Evolutionary conservation across 2,329 filamentous ascomycete genomes (phyloP), one percentile per base, ranked within the genome.

Genomic region (Ramichloridium luteum): DNA sequence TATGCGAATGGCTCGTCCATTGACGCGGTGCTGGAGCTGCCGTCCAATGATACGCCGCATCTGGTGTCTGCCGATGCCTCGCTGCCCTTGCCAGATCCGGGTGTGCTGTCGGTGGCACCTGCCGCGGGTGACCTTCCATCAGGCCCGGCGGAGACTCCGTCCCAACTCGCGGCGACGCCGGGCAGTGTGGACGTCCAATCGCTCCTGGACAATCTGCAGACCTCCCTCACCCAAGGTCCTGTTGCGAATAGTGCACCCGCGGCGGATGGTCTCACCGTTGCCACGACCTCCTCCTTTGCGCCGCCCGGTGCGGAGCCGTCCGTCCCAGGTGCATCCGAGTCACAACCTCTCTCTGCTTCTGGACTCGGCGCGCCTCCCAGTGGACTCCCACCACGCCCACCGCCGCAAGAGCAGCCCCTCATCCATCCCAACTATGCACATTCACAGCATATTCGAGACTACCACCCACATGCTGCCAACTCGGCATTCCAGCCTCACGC

Each of bases 381-480:
- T 34, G 54, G 58, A 27, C 61, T 67, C 5, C 64, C 62, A 46
- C 56, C 63, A 22, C 56, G 61, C 39, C 64, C 62, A 26, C 64
- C 62, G 37, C 58, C 62, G 22, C 64, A 65, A 50, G 62, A 65
- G 37, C 60, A 61, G 47, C 59, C 59, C 32, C 49, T 58, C 36
- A 64, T 62, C 30, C 58, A 65, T 40, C 54, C 60, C 26, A 64
- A 64, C 40, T 65, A 65, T 49, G 54, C 56, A 23, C 60, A 61
- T 29, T 58, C 56, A 36, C 59, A 62, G 47, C 61, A 66, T 45
- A 64, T 66, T 35, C 57, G 62, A 40, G 61, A 62, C 23, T 67
- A 62, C 42, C 64, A 67, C 44, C 63, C 63, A 13, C 62, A 65
- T 45, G 61, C 54, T 31, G 53, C 58, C 30, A 53, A 59, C 29